These are phyloP conservation scores for Fagus sylvatica DNA, from an alignment of 306 rosid genomes.

Conservation along the genomic window DNA sequence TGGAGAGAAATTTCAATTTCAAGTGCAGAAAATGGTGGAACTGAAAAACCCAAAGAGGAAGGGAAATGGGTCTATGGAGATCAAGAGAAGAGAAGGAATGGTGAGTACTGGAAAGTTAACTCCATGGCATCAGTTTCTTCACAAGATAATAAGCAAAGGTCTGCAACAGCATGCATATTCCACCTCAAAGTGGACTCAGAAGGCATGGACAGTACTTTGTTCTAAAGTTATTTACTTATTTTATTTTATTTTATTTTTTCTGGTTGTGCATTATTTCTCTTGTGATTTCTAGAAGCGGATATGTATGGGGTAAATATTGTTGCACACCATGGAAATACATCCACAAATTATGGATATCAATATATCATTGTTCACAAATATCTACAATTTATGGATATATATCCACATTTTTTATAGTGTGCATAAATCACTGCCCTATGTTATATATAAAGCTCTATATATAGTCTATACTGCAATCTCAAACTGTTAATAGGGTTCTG, in stretches of 20 bases:
- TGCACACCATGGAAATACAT: too few species aligned
- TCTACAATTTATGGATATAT: too few species aligned
- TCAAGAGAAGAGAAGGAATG: slow-evolving; percentile 46
- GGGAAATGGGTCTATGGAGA: slow-evolving; percentile 43
- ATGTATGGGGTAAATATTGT: too few species aligned
- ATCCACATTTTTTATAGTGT: too few species aligned
- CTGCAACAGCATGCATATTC: slow-evolving; percentile 50
- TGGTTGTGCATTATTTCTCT: not conserved
- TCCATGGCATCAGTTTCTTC: slow-evolving; percentile 54
- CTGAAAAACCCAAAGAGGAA: slow-evolving; percentile 36
- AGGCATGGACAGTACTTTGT: slow-evolving; percentile 30
- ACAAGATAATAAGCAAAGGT: slow-evolving; percentile 55
- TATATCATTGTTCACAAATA: too few species aligned
- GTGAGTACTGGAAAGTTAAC: slow-evolving; percentile 82
- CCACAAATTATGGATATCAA: too few species aligned
- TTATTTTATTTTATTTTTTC: not conserved
- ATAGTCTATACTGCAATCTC: not conserved
- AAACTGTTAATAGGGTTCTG: not conserved
- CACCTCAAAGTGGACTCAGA: slow-evolving; percentile 51
- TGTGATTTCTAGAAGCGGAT: not conserved
- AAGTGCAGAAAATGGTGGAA: slow-evolving; percentile 48
- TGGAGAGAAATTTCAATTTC: slow-evolving; percentile 80
- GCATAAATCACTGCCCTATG: not conserved
- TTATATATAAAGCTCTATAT: not conserved
- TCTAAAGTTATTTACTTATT: not conserved